Base-by-base conservation (phyloP, 495 filamentous ascomycete genomes). In the Penicillium parvum region DNA sequence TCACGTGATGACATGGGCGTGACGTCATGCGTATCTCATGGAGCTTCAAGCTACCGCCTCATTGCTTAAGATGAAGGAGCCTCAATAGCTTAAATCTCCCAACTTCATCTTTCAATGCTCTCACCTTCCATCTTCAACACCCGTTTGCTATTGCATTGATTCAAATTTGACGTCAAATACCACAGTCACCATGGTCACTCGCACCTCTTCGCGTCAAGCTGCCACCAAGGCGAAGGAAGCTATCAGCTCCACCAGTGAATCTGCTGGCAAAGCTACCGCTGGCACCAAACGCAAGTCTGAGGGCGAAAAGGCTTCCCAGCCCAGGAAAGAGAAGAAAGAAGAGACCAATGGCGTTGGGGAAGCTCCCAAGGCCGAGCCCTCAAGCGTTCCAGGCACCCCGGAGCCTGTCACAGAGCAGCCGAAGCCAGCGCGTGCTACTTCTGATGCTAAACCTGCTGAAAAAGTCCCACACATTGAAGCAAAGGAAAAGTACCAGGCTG, bases 171-270 rank as follows among this genome's bases (percentile, higher is more conserved):
- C 3, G 21, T 26, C 36, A n/a, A 21, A 2, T n/a, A 30, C 10
- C 29, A 36, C 10, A 20, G 6, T 27, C 16, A 49, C 19, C 10
- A 72, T 72, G 68, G 50, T 47, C 16, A 58, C 58, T 29, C 52
- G 70, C 40, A 70, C 68, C 27, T 73, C 68, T 3, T 55, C 64
- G 9, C 68, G 70, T 17, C 61, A 65, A 27, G 70, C 70, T 8
- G 68, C 70, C 14, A 60, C 61, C 36, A 73, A 72, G 42, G 70
- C 70, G 5, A 73, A 73, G 35, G 60, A 72, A 41, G 68, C 68
- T 18, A 69, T 73, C 18, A 35, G 60, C 12, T 43, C 45, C 12
- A 42, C 55, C 14, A 51, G 54, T 8, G 61, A 66, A 28, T 42
- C 35, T 11, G 57, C 57, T 32, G 51, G 46, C 8, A 52, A 44